A percentile compares a stretch with the other conserved stretches of the same genome.
These are phyloP conservation scores for Solanum bukasovii DNA, from an alignment of 257 asterid species.

Conservation along the genomic window DNA sequence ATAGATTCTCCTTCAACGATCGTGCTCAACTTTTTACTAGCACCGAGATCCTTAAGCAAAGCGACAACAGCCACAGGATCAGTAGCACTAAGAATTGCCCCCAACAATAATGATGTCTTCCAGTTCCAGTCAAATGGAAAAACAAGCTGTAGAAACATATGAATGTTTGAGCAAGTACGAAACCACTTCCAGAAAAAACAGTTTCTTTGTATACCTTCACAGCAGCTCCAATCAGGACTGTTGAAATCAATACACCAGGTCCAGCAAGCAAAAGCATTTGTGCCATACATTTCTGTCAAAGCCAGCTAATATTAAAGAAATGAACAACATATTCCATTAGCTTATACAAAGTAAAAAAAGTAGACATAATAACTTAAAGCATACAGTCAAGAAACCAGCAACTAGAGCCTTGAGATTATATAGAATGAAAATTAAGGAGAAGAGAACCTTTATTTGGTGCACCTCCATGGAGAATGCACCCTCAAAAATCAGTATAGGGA, in stretches of 20 bases:
- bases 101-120: conserved; percentile 4
- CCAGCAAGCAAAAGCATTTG: conserved; percentile 13
- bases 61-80: conserved; percentile 13
- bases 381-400: not conserved
- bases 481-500: conserved; percentile 7
- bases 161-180: not conserved
- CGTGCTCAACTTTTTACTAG: conserved; percentile 5
- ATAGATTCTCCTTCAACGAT: conserved; percentile 8
- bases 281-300: conserved; percentile 2
- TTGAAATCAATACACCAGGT: conserved; percentile 8
- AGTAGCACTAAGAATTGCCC: conserved; percentile 10
- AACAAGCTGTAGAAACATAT: conserved; percentile 1
- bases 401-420: not conserved
- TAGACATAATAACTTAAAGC: not conserved
- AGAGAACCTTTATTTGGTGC: conserved; percentile 8
- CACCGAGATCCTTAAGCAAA: conserved; percentile 1
- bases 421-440: not conserved
- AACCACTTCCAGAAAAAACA: not conserved
- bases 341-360: not conserved
- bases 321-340: not conserved
- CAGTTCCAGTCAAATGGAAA: conserved; percentile 9
- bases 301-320: not conserved
- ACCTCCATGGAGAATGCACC: conserved; percentile 10
- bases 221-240: not conserved
- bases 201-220: not conserved